Percentiles rank a stretch among this genome's conserved stretches.
Conservation (phyloP, 148 eudicot genomes). For the Vaccinium corymbosum region DNA sequence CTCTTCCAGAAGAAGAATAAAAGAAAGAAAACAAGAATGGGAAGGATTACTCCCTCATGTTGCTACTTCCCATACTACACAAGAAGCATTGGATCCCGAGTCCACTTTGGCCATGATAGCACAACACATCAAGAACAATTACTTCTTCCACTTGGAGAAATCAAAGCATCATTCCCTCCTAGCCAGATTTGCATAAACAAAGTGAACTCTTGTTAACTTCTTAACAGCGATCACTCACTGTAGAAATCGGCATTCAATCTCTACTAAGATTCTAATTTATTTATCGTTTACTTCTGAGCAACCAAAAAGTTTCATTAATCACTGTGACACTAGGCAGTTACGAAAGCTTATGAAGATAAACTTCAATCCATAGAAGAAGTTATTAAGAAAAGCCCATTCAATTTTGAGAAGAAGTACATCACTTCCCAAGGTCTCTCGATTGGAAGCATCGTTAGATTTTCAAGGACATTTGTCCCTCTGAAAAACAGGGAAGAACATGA, state of each 20-base stretch:
- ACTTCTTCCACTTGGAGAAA: background rate
- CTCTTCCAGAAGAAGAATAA: background rate
- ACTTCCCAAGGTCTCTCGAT: background rate
- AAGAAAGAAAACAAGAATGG: background rate
- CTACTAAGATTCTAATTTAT: background rate
- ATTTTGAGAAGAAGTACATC: background rate
- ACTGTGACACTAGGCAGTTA: background rate
- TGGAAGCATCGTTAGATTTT: background rate
- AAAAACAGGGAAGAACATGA: background rate
- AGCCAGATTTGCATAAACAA: background rate
- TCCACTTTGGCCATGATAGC: background rate
- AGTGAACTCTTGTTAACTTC: background rate
- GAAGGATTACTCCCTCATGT: background rate
- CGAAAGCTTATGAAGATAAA: background rate
- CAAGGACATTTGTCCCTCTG: background rate
- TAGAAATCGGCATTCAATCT: background rate
- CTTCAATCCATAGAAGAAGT: background rate
- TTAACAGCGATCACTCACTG: background rate
- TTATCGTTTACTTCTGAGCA: background rate
- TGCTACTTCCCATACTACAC: background rate
- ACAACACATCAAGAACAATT: background rate
- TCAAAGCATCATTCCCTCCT: background rate
- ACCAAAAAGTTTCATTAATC: background rate
- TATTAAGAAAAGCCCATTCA: background rate
- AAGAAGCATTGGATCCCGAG: background rate